These are phyloP conservation scores for Amanita pallidorosea DNA, from an alignment of 768 basidiomycete genomes.

Conservation along the genomic window DNA sequence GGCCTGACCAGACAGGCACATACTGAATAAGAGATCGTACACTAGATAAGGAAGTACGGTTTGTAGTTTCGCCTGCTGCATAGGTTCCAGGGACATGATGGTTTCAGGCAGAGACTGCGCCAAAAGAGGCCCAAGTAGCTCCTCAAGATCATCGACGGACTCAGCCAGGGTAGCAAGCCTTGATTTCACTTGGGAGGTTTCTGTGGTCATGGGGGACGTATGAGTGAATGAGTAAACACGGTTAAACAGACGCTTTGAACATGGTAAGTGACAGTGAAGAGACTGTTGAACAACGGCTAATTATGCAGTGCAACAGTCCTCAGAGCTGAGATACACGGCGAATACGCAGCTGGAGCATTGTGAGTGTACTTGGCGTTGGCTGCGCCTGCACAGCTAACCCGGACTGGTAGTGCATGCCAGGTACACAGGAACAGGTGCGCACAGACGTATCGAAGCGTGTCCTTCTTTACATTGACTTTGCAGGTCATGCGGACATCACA, in stretches of 20 bases:
- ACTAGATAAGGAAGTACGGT: constrained; percentile 71
- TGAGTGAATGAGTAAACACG: constrained; percentile 14
- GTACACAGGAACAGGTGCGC: constrained; percentile 88
- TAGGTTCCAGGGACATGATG: constrained; percentile 48
- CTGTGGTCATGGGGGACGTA: constrained; percentile 28
- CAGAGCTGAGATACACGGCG: constrained; percentile 89
- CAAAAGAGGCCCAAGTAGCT: constrained; percentile 54
- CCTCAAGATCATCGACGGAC: constrained; percentile 64
- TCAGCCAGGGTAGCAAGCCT: constrained; percentile 38
- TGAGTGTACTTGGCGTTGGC: constrained; percentile 28
- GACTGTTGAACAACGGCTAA: constrained; percentile 2
- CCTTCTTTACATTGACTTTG: constrained; percentile 1
- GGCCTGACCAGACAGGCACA: constrained; percentile 14
- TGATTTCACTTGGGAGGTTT: constrained; percentile 33
- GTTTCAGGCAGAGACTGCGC: constrained; percentile 60
- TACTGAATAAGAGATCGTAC: constrained; percentile 82
- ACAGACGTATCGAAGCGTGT: background rate
- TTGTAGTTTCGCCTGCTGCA: constrained; percentile 78
- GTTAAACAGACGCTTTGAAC: constrained; percentile 21
- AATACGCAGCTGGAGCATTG: constrained; percentile 94
- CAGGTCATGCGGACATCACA: constrained; percentile 92
- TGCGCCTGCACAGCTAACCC: constrained; percentile 9
- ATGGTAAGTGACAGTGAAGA: constrained; percentile 28
- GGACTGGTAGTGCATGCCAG: constrained; percentile 72
- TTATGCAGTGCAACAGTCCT: constrained; percentile 41